These are phyloP conservation scores for Knoxdaviesia proteae DNA, from an alignment of 2,329 filamentous ascomycete species.

Conservation along the genomic window DNA sequence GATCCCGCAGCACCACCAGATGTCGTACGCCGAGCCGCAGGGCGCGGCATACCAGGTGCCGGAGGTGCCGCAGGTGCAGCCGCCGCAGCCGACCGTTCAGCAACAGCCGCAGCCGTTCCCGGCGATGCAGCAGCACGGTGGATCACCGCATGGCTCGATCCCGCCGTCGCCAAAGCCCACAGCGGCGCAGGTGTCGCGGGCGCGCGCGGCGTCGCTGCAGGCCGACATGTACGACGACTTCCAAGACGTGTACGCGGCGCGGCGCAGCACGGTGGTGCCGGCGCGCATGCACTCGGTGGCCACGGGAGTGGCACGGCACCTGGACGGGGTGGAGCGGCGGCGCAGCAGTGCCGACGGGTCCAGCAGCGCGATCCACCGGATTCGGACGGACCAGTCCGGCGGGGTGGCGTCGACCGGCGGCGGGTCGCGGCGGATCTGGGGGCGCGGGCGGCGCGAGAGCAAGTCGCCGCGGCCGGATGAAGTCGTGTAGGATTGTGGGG, in stretches of 20 bases:
- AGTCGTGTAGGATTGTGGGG: too few relatives aligned
- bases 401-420: too few relatives aligned
- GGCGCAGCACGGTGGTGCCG: constrained; percentile 1
- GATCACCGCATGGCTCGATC: neutral
- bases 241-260: constrained; percentile 18
- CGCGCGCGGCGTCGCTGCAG: constrained; percentile 7
- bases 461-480: too few relatives aligned
- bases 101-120: too few relatives aligned
- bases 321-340: too few relatives aligned
- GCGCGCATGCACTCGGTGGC: constrained; percentile 3
- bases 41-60: neutral
- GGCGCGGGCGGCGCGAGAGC: too few relatives aligned
- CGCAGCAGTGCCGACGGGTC: too few relatives aligned
- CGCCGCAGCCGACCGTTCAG: constrained; percentile 1
- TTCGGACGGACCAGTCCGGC: too few relatives aligned
- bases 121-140: constrained; percentile 4
- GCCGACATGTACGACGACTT: constrained; percentile 18
- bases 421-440: too few relatives aligned
- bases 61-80: neutral
- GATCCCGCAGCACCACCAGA: too few relatives aligned
- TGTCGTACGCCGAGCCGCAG: neutral
- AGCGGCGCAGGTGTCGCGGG: neutral
- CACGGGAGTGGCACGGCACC: too few relatives aligned
- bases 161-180: neutral
- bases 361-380: too few relatives aligned